Evolutionary conservation across 1,139 yeast genomes (phyloP).

Genomic region (Suhomyces terraborum): DNA sequence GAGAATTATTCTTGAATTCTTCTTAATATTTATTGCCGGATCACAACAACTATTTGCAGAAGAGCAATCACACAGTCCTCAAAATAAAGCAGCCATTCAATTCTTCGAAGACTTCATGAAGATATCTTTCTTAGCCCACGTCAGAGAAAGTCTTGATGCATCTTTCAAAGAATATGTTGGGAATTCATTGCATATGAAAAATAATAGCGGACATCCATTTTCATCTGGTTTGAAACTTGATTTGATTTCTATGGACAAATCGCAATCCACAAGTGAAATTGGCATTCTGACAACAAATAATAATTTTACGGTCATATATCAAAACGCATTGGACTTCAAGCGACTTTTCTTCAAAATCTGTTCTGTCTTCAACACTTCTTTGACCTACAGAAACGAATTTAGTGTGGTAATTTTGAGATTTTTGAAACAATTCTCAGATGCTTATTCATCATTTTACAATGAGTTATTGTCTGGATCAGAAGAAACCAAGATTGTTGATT

Average conservation of each 20-base stretch:
- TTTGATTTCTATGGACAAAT: conserved; percentile 21
- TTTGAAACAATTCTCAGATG: conserved; percentile 33
- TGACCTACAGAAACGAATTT: conserved; percentile 55
- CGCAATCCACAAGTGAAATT: conserved; percentile 3
- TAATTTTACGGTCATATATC: conserved; percentile 31
- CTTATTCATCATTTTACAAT: conserved; percentile 34
- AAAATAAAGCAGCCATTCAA: conserved; percentile 32
- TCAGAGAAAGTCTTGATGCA: conserved; percentile 55
- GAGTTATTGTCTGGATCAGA: conserved; percentile 28
- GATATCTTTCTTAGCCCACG: conserved; percentile 61
- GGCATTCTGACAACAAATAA: conserved; percentile 2
- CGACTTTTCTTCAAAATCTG: conserved; percentile 53
- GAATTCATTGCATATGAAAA: conserved; percentile 15
- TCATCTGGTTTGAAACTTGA: conserved; percentile 24
- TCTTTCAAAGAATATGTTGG: conserved; percentile 37
- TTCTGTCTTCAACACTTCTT: conserved; percentile 60
- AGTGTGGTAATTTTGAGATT: conserved; percentile 46
- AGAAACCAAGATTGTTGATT: conserved; percentile 16
- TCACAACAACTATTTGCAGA: conserved; percentile 35
- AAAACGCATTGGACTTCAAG: conserved; percentile 58
- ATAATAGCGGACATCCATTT: conserved; percentile 6
- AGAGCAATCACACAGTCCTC: conserved; percentile 10
- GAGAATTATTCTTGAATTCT: conserved; percentile 68
- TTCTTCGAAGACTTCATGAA: conserved; percentile 71
- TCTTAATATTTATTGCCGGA: conserved; percentile 58